Evolutionary conservation across 2,329 filamentous ascomycete species (phyloP), one percentile per base, ranked within the genome.

Genomic region (Clonostachys byssicola): DNA sequence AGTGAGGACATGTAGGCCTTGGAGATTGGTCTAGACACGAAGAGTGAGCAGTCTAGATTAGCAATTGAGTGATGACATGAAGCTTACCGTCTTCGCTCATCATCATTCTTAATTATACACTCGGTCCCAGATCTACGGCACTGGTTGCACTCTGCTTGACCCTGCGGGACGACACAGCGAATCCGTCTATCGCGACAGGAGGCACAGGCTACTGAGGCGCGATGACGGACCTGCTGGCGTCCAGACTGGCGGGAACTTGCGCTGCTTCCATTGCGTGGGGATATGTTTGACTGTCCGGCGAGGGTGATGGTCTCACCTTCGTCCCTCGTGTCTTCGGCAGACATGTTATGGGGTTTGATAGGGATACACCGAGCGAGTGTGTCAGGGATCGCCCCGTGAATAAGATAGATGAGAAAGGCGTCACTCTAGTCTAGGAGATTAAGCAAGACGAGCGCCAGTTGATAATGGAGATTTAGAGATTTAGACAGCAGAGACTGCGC

Each of bases 1-100:
- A 81, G 63, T 2, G 75, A 80, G 39, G 72, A 74, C 70, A 79
- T 78, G 59, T 80, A 81, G 46, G 77, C 77, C 57, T 78, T 75
- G 17, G 76, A 80, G 34, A 80, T 78, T 8, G 77, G 77, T 36
- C 77, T 80, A 38, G 3, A 18, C 36, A 38, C 18, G 17, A 38
- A 14, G 18, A 16, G 17, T 16, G 12, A 20, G 20, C 42, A 20
- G 42, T 13, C 9, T 13, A 6, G 18, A 23, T 16, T 6, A 43
- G 7, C 30, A 14, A 43, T 43, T n/a, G 14, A 14, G 6, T 33
- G 9, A 35, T 18, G n/a, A 12, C 41, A 10, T 20, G 14, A 9
- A 20, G 61, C 68, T 39, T 56, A 78, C 77, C 75, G 66, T 59
- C 77, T 62, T 40, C 77, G 63, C 56, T 81, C 77, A 57, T 81